Evolutionary conservation across 352 stramenopile species (phyloP).

Genomic region (Phytophthora pluvialis): DNA sequence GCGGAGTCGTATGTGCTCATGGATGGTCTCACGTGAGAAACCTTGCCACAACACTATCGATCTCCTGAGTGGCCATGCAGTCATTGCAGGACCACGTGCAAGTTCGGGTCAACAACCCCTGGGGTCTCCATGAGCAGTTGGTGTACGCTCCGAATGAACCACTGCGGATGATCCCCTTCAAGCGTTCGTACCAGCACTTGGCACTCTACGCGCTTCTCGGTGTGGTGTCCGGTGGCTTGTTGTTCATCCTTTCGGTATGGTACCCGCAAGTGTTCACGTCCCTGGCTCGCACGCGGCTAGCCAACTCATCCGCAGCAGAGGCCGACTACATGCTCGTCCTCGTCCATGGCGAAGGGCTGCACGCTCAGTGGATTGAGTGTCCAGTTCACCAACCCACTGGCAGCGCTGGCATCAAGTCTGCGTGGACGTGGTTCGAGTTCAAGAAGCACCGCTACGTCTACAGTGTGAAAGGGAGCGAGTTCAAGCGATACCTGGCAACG

Average conservation of each 20-base stretch:
- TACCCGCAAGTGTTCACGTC: constrained; percentile 72
- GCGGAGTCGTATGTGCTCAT: not conserved
- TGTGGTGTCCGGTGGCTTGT: constrained; percentile 31
- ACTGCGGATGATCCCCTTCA: constrained; percentile 47
- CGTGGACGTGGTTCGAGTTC: constrained; percentile 71
- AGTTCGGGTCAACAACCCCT: constrained; percentile 25
- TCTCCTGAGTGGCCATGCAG: constrained; percentile 4
- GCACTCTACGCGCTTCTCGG: constrained; percentile 46
- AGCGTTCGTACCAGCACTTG: constrained; percentile 46
- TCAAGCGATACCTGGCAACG: constrained; percentile 60
- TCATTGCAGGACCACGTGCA: constrained; percentile 25
- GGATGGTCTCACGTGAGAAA: constrained; percentile 9
- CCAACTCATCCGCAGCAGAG: constrained; percentile 32
- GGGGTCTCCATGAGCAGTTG: constrained; percentile 33
- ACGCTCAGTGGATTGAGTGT: constrained; percentile 52
- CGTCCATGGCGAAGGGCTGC: constrained; percentile 45
- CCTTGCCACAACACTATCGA: not conserved
- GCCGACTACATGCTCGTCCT: constrained; percentile 61
- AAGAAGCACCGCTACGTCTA: constrained; percentile 78
- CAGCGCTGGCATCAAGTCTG: not conserved
- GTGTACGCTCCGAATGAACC: constrained; percentile 59
- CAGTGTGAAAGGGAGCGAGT: constrained; percentile 52
- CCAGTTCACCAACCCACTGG: constrained; percentile 18
- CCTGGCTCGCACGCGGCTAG: constrained; percentile 50
- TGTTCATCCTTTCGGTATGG: constrained; percentile 59